These are phyloP conservation scores for Suhomyces terraborum DNA, from an alignment of 1,139 yeast species.

Conservation along the genomic window DNA sequence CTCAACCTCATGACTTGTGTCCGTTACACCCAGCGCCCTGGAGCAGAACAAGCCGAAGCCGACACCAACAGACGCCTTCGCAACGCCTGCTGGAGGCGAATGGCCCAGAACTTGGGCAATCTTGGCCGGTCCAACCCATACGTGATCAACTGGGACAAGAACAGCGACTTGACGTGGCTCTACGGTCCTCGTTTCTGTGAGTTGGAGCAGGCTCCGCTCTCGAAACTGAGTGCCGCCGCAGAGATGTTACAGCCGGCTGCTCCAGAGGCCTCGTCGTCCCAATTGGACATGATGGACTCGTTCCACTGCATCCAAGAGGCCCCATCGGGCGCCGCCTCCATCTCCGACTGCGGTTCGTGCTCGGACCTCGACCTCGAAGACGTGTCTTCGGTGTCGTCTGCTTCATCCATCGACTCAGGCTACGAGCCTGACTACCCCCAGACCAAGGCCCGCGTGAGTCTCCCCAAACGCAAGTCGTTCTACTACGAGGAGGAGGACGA, in stretches of 20 bases:
- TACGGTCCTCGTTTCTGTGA: conserved; percentile 42
- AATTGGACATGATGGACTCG: not conserved
- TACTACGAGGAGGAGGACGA: conserved; percentile 12
- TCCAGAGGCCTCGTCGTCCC: not conserved
- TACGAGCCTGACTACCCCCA: conserved; percentile 17
- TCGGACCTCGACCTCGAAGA: conserved; percentile 14
- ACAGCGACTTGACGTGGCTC: conserved; percentile 48
- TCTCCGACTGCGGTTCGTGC: conserved; percentile 10
- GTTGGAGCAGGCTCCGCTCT: not conserved
- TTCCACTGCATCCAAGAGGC: conserved; percentile 7
- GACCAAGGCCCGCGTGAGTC: conserved; percentile 7
- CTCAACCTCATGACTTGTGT: conserved; percentile 17
- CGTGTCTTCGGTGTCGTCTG: conserved; percentile 11
- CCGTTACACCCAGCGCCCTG: conserved; percentile 4
- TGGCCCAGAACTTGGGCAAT: conserved; percentile 34
- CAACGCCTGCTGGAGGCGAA: conserved; percentile 48
- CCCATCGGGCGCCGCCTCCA: conserved; percentile 11
- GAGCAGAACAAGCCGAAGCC: not conserved
- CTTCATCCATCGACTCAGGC: conserved; percentile 20
- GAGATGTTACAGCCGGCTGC: not conserved
- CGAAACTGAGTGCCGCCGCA: not conserved
- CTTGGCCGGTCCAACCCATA: conserved; percentile 37
- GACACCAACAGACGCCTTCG: conserved; percentile 23
- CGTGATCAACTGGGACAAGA: conserved; percentile 47
- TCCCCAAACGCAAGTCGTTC: conserved; percentile 4